Base-by-base conservation (phyloP, 2,329 filamentous ascomycete genomes). In the Parascedosporium putredinis region DNA sequence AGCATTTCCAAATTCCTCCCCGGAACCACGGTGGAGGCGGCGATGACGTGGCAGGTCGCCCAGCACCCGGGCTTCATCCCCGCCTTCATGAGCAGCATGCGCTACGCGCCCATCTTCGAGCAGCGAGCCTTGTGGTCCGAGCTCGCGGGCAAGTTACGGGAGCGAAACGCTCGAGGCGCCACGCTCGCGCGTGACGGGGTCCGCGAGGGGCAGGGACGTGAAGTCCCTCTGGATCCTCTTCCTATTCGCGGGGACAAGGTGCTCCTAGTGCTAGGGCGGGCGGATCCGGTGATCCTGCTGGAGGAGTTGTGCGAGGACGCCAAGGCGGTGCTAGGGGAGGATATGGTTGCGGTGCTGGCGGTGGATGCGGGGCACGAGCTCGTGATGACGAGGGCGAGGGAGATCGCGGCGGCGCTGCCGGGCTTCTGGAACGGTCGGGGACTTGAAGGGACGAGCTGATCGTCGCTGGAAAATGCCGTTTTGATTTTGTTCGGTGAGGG, bases 11-110 rank as follows among this genome's bases (percentile, higher is more conserved):
- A 68, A 2, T 64, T 65, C 10, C 68, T 75, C 48, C 72, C 75
- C 0, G 57, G 67, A 14, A 69, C 82, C 48, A 80, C 76, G 6
- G 74, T 86, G 3, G 75, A 79, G 0, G 71, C 73, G 3, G 76
- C 84, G 0, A 79, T 88, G 45, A 65, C 69, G 43, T 89, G 86
- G 83, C 86, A 91, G 64, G 66, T 88, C 18, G 67, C 72, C 31
- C 60, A 75, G 24, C 84, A 91, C 60, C 59, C 62, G 1, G 87
- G 84, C 0, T 90, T 88, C 58, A 69, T 88, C 4, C 69, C 71
- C 2, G 77, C 85, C 0, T 89, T 89, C 58, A 75, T 88, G 58
- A 85, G 79, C 51, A 81, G 77, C 25, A 83, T 91, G 56, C 74
- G 81, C 18, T 67, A 84, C 58, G 83, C 81, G 2, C 87, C 86